A percentile compares a stretch with the other conserved stretches of the same genome.
These are phyloP conservation scores for Globisporangium echinulatum DNA, from an alignment of 352 stramenopile genomes.

Conservation along the genomic window DNA sequence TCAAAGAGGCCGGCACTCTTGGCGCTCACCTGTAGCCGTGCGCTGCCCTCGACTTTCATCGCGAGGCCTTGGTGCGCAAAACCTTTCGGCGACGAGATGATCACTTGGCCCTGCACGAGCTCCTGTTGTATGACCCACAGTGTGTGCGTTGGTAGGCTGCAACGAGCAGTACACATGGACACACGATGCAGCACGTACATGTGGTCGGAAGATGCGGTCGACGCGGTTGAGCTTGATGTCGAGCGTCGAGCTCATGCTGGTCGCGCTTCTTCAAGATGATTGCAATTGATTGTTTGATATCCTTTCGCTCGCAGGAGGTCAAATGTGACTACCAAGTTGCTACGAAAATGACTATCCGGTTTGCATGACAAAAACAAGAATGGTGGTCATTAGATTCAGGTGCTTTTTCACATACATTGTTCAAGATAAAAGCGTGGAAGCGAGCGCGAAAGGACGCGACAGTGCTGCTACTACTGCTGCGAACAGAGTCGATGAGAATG, in stretches of 20 bases:
- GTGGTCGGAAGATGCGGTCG: constrained; percentile 78
- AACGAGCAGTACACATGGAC: not conserved
- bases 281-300: too few relatives aligned
- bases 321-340: too few relatives aligned
- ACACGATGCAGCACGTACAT: constrained; percentile 31
- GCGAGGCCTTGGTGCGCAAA: constrained; percentile 78
- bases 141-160: not conserved
- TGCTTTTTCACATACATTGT: too few relatives aligned
- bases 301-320: too few relatives aligned
- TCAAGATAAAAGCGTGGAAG: too few relatives aligned
- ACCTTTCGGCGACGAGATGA: constrained; percentile 80
- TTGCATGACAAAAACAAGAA: too few relatives aligned
- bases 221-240: constrained; percentile 83
- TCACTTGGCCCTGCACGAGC: constrained; percentile 76
- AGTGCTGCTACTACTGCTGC: too few relatives aligned
- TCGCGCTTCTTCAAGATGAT: too few relatives aligned
- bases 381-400: too few relatives aligned
- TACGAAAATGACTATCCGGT: too few relatives aligned
- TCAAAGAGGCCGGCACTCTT: constrained; percentile 81
- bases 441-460: too few relatives aligned
- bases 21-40: constrained; percentile 72
- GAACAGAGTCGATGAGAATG: too few relatives aligned
- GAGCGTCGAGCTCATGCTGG: constrained; percentile 61
- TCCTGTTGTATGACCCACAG: constrained; percentile 29
- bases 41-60: constrained; percentile 81